phyloP scores from a whole-genome alignment of 208 protist genomes.

The Crithidia sp. region DNA sequence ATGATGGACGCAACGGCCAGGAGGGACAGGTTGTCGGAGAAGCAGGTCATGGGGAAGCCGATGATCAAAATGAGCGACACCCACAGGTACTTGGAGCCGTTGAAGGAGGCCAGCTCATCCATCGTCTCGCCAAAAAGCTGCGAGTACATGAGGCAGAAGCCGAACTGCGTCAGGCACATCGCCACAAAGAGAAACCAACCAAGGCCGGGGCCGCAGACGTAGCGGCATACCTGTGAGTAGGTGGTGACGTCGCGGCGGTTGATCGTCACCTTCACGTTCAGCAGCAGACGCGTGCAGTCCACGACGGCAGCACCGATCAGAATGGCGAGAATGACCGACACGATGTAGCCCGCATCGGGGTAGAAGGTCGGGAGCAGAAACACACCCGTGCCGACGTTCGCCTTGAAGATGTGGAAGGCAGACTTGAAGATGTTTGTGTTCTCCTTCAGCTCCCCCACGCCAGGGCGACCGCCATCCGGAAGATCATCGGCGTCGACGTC shows the following conservation, averaged over 20 bases:
- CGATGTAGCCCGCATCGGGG: slow-evolving; percentile 69
- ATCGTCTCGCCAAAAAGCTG: slow-evolving; percentile 70
- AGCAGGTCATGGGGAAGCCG: slow-evolving; percentile 64
- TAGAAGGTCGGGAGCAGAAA: slow-evolving; percentile 86
- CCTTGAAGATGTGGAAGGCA: slow-evolving; percentile 90
- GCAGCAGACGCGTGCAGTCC: slow-evolving; percentile 74
- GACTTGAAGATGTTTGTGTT: slow-evolving; percentile 75
- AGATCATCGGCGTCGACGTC: slow-evolving; percentile 43
- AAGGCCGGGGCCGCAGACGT: slow-evolving; percentile 54
- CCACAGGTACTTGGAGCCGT: slow-evolving; percentile 56
- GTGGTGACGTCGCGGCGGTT: slow-evolving; percentile 62
- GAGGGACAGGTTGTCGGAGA: slow-evolving; percentile 63
- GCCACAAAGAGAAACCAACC: slow-evolving; percentile 71
- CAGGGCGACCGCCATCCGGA: background rate
- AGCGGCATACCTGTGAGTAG: slow-evolving; percentile 72
- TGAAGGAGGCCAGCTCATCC: slow-evolving; percentile 42
- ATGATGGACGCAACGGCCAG: slow-evolving; percentile 66
- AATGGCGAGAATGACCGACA: slow-evolving; percentile 48
- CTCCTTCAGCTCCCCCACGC: slow-evolving; percentile 45
- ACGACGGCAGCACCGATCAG: slow-evolving; percentile 64
- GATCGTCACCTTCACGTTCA: slow-evolving; percentile 69
- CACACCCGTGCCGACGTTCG: slow-evolving; percentile 84
- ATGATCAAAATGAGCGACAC: slow-evolving; percentile 55
- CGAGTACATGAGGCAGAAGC: slow-evolving; percentile 87
- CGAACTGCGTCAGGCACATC: slow-evolving; percentile 83